These are phyloP conservation scores for Dendrobium nobile DNA, from an alignment of 106 monocot species.

Conservation along the genomic window DNA sequence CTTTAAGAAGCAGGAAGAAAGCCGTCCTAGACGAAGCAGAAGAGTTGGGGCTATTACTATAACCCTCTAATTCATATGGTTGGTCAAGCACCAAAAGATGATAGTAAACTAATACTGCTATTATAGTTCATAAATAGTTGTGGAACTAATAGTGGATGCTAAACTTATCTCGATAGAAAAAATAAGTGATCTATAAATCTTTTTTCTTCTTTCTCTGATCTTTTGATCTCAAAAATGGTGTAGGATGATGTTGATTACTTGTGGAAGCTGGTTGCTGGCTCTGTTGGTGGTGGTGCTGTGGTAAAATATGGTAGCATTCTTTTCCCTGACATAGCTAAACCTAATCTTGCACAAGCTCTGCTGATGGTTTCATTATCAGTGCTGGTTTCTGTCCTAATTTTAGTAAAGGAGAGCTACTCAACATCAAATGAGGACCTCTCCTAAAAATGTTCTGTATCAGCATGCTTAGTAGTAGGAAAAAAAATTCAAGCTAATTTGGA, in stretches of 20 bases:
- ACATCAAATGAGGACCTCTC: constrained; percentile 19
- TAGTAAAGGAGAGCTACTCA: constrained; percentile 50
- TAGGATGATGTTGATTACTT: constrained; percentile 73
- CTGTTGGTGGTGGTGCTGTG: constrained; percentile 42
- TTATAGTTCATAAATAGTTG: background rate
- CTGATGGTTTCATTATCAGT: constrained; percentile 64
- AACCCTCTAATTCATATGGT: background rate
- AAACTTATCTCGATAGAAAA: too few species aligned
- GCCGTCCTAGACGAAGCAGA: too few species aligned
- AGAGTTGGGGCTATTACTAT: background rate
- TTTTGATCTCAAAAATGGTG: background rate
- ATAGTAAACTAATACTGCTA: background rate
- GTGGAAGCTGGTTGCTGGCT: constrained; percentile 54
- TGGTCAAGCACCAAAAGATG: background rate
- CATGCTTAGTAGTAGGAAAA: background rate
- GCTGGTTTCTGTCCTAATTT: constrained; percentile 43
- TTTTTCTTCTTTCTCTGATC: background rate
- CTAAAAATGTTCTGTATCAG: constrained; percentile 3
- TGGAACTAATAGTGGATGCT: too few species aligned
- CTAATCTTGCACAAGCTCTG: constrained; percentile 55
- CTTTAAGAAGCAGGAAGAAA: too few species aligned
- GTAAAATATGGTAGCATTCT: constrained; percentile 86
- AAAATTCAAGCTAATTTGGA: background rate
- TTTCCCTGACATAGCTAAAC: constrained; percentile 70
- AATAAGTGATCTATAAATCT: too few species aligned